Evolutionary conservation across 2,329 filamentous ascomycete genomes (phyloP).

Genomic region (Trichophyton schoenleinii): DNA sequence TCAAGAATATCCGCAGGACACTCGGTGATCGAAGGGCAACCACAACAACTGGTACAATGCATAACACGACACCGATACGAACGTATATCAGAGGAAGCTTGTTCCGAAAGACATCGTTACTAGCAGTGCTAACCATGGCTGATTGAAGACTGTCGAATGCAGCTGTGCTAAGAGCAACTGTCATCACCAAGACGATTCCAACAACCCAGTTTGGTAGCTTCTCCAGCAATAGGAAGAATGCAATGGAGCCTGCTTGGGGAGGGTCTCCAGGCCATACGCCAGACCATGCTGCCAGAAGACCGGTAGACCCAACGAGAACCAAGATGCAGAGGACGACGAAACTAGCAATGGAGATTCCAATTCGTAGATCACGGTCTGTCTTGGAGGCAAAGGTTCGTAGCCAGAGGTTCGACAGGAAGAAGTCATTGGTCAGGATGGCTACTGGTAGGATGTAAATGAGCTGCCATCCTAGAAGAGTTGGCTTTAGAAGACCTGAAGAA

Average conservation of each 20-base stretch:
- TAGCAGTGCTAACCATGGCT: slow-evolving; percentile 73
- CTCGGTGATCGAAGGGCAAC: slow-evolving; percentile 16
- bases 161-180: slow-evolving; percentile 60
- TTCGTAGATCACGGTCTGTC: slow-evolving; percentile 64
- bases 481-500: slow-evolving; percentile 54
- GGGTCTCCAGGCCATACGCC: slow-evolving; percentile 56
- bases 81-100: slow-evolving; percentile 63
- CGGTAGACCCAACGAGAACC: slow-evolving; percentile 58
- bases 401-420: slow-evolving; percentile 78
- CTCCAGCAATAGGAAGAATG: slow-evolving; percentile 63
- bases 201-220: slow-evolving; percentile 69
- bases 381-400: slow-evolving; percentile 67
- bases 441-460: slow-evolving; percentile 73
- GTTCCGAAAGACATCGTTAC: slow-evolving; percentile 77
- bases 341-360: slow-evolving; percentile 59
- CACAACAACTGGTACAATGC: slow-evolving; percentile 58
- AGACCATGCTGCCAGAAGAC: slow-evolving; percentile 66
- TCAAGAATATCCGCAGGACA: slow-evolving; percentile 15
- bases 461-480: slow-evolving; percentile 67
- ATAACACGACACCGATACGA: slow-evolving; percentile 52
- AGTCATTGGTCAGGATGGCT: slow-evolving; percentile 71
- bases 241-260: slow-evolving; percentile 50
- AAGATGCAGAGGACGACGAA: slow-evolving; percentile 55
- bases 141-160: slow-evolving; percentile 72
- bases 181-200: slow-evolving; percentile 69